These are phyloP conservation scores for Barnettozyma hawaiiensis DNA, from an alignment of 1,139 yeast species.

Conservation along the genomic window DNA sequence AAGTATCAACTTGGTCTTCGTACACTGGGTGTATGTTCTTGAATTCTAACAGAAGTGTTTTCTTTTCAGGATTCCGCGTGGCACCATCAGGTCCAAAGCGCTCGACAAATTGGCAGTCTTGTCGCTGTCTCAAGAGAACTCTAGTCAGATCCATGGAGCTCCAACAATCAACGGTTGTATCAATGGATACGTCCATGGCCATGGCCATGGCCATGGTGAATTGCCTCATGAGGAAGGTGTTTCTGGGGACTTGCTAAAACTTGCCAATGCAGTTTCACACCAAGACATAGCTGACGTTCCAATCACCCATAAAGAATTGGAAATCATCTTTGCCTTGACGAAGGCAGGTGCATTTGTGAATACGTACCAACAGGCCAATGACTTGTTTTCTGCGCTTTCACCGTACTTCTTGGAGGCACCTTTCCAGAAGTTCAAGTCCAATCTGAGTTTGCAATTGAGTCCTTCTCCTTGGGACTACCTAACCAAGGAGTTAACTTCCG, in stretches of 20 bases:
- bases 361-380: slow-evolving; percentile 43
- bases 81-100: slow-evolving; percentile 24
- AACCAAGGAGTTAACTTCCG: slow-evolving; percentile 34
- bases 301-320: slow-evolving; percentile 49
- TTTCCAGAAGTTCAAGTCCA: slow-evolving; percentile 46
- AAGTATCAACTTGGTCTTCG: not conserved
- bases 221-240: slow-evolving; percentile 1
- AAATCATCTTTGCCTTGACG: slow-evolving; percentile 63
- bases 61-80: slow-evolving; percentile 20
- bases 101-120: slow-evolving; percentile 22
- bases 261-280: slow-evolving; percentile 15
- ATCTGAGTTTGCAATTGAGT: slow-evolving; percentile 36
- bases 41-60: not conserved
- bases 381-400: slow-evolving; percentile 48
- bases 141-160: not conserved
- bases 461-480: slow-evolving; percentile 43
- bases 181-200: slow-evolving; percentile 6
- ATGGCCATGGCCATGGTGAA: slow-evolving; percentile 3
- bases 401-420: slow-evolving; percentile 58
- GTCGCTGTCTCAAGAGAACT: slow-evolving; percentile 13
- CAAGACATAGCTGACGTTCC: slow-evolving; percentile 21
- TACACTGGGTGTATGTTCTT: not conserved
- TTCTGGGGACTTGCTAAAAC: slow-evolving; percentile 18
- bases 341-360: slow-evolving; percentile 42
- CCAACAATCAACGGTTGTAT: not conserved